Conservation (phyloP, 495 filamentous ascomycete species). For the Penicillium angulare region DNA sequence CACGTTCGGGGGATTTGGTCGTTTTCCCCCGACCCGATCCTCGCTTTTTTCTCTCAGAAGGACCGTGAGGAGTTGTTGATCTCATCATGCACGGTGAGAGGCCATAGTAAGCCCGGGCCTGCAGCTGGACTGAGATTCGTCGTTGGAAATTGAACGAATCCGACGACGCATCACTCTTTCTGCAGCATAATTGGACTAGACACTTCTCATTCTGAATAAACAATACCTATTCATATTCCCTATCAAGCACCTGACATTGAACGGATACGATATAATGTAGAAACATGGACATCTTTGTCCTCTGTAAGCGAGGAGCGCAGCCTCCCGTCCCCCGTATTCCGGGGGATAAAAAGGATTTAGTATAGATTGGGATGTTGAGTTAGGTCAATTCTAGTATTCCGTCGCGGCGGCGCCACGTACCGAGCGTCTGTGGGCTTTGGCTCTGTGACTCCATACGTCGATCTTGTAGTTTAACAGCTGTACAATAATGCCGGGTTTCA, state of each 20-base stretch:
- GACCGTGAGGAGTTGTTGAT: background rate
- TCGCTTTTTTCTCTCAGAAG: background rate
- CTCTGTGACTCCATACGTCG: background rate
- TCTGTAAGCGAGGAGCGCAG: background rate
- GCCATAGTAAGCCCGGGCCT: background rate
- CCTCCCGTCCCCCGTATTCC: background rate
- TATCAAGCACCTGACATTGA: too few relatives aligned
- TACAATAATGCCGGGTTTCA: slow-evolving; percentile 6
- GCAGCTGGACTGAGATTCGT: background rate
- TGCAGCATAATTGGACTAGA: slow-evolving; percentile 4
- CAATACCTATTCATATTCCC: too few relatives aligned
- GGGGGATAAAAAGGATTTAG: background rate
- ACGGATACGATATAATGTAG: too few relatives aligned
- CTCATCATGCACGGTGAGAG: slow-evolving; percentile 6
- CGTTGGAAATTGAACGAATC: slow-evolving; percentile 11
- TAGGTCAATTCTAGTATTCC: background rate
- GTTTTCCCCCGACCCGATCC: too few relatives aligned
- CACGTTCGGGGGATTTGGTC: too few relatives aligned
- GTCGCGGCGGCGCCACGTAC: slow-evolving; percentile 3
- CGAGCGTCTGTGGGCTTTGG: background rate
- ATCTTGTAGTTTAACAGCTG: background rate
- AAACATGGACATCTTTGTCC: too few relatives aligned
- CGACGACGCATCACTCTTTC: slow-evolving; percentile 7
- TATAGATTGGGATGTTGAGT: too few relatives aligned
- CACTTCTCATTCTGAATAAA: too few relatives aligned